A percentile compares a stretch with the other conserved stretches of the same genome.
Conservation (phyloP, 768 basidiomycete genomes). For the Pulveroboletus sp. region DNA sequence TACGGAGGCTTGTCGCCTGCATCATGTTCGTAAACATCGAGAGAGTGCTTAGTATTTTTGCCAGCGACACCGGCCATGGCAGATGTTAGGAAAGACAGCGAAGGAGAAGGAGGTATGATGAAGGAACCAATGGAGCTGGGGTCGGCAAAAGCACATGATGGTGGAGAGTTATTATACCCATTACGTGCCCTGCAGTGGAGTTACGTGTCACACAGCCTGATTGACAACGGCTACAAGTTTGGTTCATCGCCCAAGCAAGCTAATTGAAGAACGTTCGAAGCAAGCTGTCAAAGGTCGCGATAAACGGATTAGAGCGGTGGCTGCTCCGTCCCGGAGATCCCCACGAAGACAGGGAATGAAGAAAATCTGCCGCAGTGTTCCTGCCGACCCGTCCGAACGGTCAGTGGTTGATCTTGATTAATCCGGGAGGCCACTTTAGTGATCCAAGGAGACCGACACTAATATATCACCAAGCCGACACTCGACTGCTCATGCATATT, state of each 20-base stretch:
- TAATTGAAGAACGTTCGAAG: conserved; percentile 13
- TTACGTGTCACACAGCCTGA: conserved; percentile 7
- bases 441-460: no score
- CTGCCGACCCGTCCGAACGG: not conserved
- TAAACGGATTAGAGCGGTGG: not conserved
- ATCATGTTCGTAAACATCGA: conserved; percentile 28
- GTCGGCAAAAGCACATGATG: not conserved
- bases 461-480: not conserved
- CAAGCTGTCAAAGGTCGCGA: not conserved
- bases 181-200: no score
- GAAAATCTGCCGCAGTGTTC: not conserved
- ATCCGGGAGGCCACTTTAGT: no score
- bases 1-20: conserved; percentile 34
- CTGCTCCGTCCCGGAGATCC: not conserved
- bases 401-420: no score
- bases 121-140: not conserved
- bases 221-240: not conserved
- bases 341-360: conserved; percentile 2
- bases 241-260: not conserved
- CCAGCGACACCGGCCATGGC: conserved; percentile 10
- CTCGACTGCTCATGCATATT: not conserved
- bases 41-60: conserved; percentile 5
- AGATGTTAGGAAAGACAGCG: not conserved
- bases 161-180: conserved; percentile 7
- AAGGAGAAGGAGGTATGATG: not conserved